These are phyloP conservation scores for Coix lacrymajobi DNA, from an alignment of 176 grass and related monocot species.

Conservation along the genomic window DNA sequence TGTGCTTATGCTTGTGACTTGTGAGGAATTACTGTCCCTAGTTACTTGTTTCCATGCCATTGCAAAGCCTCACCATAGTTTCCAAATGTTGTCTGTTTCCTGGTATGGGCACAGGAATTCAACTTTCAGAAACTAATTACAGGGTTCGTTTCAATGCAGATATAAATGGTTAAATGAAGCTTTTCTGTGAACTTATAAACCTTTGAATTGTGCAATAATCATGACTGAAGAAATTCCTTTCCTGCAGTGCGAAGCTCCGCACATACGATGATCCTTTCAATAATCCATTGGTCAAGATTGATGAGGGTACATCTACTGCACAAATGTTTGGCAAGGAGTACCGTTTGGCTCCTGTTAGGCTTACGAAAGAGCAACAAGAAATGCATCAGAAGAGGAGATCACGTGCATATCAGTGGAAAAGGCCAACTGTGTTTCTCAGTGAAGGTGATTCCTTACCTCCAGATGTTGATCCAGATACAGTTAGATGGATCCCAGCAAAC, in stretches of 20 bases:
- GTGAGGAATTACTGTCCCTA: not conserved
- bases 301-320: constrained; percentile 55
- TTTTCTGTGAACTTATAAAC: not conserved
- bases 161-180: not conserved
- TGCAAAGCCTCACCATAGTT: constrained; percentile 1
- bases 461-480: constrained; percentile 81
- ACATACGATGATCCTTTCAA: constrained; percentile 83
- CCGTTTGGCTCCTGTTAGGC: constrained; percentile 62
- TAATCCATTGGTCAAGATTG: constrained; percentile 81
- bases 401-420: constrained; percentile 80
- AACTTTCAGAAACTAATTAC: not conserved
- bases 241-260: constrained; percentile 59
- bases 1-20: not conserved
- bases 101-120: not conserved
- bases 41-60: constrained; percentile 14
- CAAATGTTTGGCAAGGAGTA: constrained; percentile 97
- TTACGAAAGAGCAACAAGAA: constrained; percentile 76
- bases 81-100: not conserved
- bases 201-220: not conserved
- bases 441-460: constrained; percentile 87
- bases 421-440: constrained; percentile 91
- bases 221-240: constrained; percentile 29
- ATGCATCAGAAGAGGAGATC: constrained; percentile 90
- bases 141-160: not conserved
- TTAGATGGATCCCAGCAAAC: constrained; percentile 87